Evolutionary conservation across 1,284 basidiomycete species (phyloP), one percentile per base, ranked within the genome.

Genomic region (Malassezia restricta): DNA sequence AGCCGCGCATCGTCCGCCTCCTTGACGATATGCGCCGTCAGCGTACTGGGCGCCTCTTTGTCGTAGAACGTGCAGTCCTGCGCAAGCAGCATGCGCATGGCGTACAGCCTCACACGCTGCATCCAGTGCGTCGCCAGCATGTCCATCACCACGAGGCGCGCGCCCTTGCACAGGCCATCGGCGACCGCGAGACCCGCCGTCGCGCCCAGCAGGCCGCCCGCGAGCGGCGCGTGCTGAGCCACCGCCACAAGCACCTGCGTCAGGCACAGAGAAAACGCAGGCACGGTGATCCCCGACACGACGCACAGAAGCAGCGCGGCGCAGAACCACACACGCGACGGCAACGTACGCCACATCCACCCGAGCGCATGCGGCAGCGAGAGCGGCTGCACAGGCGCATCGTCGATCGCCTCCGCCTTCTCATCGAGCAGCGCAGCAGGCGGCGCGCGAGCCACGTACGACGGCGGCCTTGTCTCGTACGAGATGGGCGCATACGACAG

Each of bases 21-120:
- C 76, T 91, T 91, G 75, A 91, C 79, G 51, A 96, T 76, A 11
- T 80, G 77, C 67, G 89, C 86, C 6, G 86, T 82, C n/a, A 96
- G 71, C 7, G 79, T 76, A 7, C 51, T 58, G 5, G 80, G 75
- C 7, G 78, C 75, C 3, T 78, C 74, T 47, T 77, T 75, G 75
- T 96, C 89, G 73, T 91, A 95, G 82, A 84, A 98, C n/a, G 78
- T 74, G 74, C 87, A 88, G 74, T 94, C 89, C 74, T 95, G 91
- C 1, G 75, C 71, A 29, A 96, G 76, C 12, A 96, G 76, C 31
- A 76, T 79, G 14, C 67, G 62, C 64, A 85, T 84, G 6, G 81
- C 82, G 0, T 62, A 59, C 33, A 77, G 74, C 8, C 94, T 83
- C 30, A 95, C 71, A 17, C 70, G 65, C 8, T 81, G 81, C 11